Percentiles rank a stretch among this genome's conserved stretches.
Conservation (phyloP, 257 asterid species). For the Leonotis leonurus region DNA sequence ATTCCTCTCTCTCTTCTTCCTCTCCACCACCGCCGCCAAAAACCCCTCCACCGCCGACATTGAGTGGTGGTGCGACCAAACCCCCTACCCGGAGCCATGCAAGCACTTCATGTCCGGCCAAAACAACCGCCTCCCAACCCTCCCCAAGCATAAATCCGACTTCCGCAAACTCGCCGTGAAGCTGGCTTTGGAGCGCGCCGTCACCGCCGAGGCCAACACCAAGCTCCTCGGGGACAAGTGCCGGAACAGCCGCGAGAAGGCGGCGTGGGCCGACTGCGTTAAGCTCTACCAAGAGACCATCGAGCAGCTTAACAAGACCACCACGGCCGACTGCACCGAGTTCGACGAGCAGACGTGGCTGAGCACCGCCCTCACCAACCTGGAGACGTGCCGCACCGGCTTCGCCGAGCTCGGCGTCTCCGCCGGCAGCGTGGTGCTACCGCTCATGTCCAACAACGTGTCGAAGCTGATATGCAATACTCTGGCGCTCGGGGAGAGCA, state of each 20-base stretch:
- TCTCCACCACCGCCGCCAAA: conserved; percentile 13
- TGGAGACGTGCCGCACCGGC: conserved; percentile 65
- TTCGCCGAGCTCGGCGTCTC: conserved; percentile 50
- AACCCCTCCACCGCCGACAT: conserved; percentile 10
- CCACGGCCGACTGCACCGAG: conserved; percentile 33
- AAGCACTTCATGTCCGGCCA: conserved; percentile 41
- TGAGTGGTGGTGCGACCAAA: conserved; percentile 54
- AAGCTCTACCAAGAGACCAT: conserved; percentile 41
- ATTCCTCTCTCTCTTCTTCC: conserved; percentile 22
- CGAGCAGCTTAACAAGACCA: conserved; percentile 50
- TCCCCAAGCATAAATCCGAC: conserved; percentile 32
- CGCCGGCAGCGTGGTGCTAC: conserved; percentile 34
- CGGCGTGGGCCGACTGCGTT: conserved; percentile 72
- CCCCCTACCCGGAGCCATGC: conserved; percentile 68
- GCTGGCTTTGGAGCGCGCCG: conserved; percentile 43
- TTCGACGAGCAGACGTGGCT: conserved; percentile 73
- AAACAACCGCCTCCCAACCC: not conserved
- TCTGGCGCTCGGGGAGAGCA: conserved; percentile 33
- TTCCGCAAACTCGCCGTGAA: conserved; percentile 41
- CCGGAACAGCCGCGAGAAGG: conserved; percentile 40
- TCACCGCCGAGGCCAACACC: conserved; percentile 32
- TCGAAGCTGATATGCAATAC: conserved; percentile 55
- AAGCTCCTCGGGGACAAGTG: conserved; percentile 38
- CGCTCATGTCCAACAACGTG: conserved; percentile 47
- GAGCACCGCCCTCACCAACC: conserved; percentile 63